Evolutionary conservation across 331 rosid genomes (phyloP).

Genomic region (Dryas integrifolia): DNA sequence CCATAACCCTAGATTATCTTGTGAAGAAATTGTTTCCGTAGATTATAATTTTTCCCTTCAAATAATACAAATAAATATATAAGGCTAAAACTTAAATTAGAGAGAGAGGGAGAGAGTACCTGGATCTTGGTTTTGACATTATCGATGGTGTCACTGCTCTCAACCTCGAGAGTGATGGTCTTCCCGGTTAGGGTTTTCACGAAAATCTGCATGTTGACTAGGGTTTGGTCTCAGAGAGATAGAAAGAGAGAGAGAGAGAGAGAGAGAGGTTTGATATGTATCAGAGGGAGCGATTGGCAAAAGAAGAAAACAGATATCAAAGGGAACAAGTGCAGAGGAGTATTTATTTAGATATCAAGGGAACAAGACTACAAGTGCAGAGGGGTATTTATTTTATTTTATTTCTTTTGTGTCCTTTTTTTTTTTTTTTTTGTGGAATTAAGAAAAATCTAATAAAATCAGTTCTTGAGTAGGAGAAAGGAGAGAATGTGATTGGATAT

Average conservation of each 20-base stretch:
- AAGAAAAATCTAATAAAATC: not conserved
- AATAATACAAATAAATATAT: not conserved
- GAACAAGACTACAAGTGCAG: too few relatives aligned
- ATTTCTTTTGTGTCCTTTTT: too few relatives aligned
- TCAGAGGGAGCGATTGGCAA: too few relatives aligned
- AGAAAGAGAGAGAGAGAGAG: not conserved
- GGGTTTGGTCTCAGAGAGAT: not conserved
- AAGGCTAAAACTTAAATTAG: not conserved
- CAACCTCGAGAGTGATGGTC: constrained; percentile 25
- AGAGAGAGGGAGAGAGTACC: not conserved
- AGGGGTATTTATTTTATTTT: too few relatives aligned
- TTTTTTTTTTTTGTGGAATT: not conserved
- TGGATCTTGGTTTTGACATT: constrained; percentile 25
- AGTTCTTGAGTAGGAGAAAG: not conserved
- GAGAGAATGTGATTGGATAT: not conserved
- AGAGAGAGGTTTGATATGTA: not conserved
- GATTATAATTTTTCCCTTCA: not conserved
- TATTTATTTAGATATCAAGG: too few relatives aligned
- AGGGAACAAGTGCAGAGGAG: too few relatives aligned
- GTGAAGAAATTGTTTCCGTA: not conserved
- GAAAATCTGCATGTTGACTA: constrained; percentile 12
- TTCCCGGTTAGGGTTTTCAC: constrained; percentile 22
- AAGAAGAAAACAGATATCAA: too few relatives aligned
- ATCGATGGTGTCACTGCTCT: constrained; percentile 26
- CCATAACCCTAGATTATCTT: not conserved